A percentile compares a stretch with the other conserved stretches of the same genome.
These are phyloP conservation scores for Alloteropsis angusta DNA, from an alignment of 202 grass and related monocot genomes.

Conservation along the genomic window DNA sequence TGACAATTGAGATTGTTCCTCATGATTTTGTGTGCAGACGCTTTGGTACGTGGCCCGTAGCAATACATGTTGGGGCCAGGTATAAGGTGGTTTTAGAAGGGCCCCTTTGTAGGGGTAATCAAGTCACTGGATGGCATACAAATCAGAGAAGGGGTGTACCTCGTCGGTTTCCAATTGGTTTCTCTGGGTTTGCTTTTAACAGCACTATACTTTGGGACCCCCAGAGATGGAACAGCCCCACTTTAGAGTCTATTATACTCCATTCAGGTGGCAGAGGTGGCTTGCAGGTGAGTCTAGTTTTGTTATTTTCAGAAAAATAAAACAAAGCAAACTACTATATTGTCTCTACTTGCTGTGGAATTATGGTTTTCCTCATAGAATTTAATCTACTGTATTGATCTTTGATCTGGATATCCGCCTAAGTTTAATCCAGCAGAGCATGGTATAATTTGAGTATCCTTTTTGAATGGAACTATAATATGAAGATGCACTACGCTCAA, in stretches of 20 bases:
- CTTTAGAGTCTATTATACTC: conserved; percentile 60
- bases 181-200: conserved; percentile 89
- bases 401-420: not conserved
- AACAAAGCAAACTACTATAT: not conserved
- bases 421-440: not conserved
- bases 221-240: conserved; percentile 60
- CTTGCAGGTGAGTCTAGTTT: conserved; percentile 46
- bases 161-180: conserved; percentile 60
- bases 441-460: conserved; percentile 3
- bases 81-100: conserved; percentile 70
- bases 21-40: conserved; percentile 40
- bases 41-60: conserved; percentile 90
- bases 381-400: not conserved
- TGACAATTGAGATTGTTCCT: conserved; percentile 8
- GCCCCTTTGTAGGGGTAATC: conserved; percentile 63
- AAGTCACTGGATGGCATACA: conserved; percentile 82
- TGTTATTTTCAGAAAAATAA: not conserved
- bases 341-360: not conserved
- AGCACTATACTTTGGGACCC: conserved; percentile 92
- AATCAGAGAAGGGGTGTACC: conserved; percentile 46
- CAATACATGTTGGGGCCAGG: conserved; percentile 49
- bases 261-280: conserved; percentile 62
- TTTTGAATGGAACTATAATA: not conserved
- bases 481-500: not conserved
- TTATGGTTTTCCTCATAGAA: not conserved